These are phyloP conservation scores for Xerocomellus intermedius DNA, from an alignment of 768 basidiomycete genomes.

Conservation along the genomic window DNA sequence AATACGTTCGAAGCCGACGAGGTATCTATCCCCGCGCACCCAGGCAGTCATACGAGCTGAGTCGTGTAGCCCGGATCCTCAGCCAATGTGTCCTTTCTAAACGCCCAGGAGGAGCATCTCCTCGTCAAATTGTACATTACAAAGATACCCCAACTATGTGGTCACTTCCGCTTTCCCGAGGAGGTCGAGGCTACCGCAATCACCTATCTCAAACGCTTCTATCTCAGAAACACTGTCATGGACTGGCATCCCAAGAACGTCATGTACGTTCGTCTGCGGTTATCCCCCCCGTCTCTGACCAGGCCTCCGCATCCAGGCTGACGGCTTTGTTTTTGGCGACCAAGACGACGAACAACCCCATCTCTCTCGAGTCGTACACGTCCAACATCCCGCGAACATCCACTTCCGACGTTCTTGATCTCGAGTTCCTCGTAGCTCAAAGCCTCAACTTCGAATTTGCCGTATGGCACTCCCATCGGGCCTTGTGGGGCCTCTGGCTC, in stretches of 20 bases:
- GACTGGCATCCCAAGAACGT: constrained; percentile 99
- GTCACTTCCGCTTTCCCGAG: constrained; percentile 84
- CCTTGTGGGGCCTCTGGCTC: constrained; percentile 84
- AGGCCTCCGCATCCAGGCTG: constrained; percentile 54
- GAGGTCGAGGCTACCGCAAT: constrained; percentile 92
- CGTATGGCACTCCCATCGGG: constrained; percentile 87
- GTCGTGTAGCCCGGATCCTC: constrained; percentile 70
- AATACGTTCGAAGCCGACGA: constrained; percentile 75
- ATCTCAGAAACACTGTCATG: constrained; percentile 97
- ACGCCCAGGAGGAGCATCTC: constrained; percentile 81
- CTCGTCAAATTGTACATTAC: constrained; percentile 87
- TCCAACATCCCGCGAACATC: constrained; percentile 78
- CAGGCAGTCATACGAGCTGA: neutral
- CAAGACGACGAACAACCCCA: constrained; percentile 95
- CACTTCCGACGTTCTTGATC: constrained; percentile 82
- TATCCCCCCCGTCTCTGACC: neutral
- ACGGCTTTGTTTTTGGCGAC: constrained; percentile 93
- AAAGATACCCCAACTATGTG: constrained; percentile 83
- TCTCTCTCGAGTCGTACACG: constrained; percentile 83
- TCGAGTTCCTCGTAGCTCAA: constrained; percentile 96
- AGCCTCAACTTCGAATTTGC: constrained; percentile 93
- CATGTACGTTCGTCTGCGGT: constrained; percentile 60
- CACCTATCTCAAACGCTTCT: constrained; percentile 93
- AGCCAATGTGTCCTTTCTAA: constrained; percentile 59
- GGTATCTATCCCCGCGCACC: constrained; percentile 41